Percentiles rank a stretch among this genome's conserved stretches.
Conservation (phyloP, 1,284 basidiomycete genomes). For the Ustilago vetiveriae region DNA sequence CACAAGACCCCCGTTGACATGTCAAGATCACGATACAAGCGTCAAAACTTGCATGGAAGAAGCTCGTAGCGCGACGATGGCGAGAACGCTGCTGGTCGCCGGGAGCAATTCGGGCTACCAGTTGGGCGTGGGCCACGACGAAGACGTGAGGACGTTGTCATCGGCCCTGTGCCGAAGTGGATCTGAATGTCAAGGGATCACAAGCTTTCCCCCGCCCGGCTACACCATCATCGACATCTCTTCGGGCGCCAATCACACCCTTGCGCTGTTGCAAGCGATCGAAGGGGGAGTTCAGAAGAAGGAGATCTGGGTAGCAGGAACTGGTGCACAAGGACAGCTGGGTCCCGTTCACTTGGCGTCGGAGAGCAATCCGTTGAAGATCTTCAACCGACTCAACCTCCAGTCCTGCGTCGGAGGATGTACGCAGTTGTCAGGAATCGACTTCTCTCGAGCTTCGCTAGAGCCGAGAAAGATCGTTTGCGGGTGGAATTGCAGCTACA, state of each 20-base stretch:
- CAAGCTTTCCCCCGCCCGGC: constrained; percentile 18
- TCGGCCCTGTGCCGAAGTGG: constrained; percentile 14
- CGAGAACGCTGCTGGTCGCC: constrained; percentile 24
- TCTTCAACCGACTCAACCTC: constrained; percentile 26
- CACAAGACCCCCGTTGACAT: neutral
- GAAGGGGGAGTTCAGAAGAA: neutral
- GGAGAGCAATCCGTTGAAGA: neutral
- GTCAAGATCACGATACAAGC: neutral
- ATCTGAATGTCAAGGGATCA: neutral
- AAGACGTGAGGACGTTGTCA: constrained; percentile 16
- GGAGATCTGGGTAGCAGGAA: constrained; percentile 30
- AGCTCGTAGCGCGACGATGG: constrained; percentile 7
- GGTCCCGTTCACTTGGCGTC: constrained; percentile 5
- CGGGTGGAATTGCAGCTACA: constrained; percentile 48
- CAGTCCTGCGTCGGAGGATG: neutral
- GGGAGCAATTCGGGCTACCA: constrained; percentile 49
- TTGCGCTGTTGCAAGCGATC: constrained; percentile 16
- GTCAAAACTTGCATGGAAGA: neutral
- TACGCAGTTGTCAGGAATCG: neutral
- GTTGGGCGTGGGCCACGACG: constrained; percentile 26
- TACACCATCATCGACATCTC: constrained; percentile 15
- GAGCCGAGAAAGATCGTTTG: constrained; percentile 21
- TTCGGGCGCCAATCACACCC: constrained; percentile 44
- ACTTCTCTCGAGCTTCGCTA: neutral
- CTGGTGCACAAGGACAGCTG: constrained; percentile 29